Percentiles rank a stretch among this genome's conserved stretches.
Evolutionary conservation across 169 alveolate species (phyloP).

Genomic region (Plasmodium relictum): DNA sequence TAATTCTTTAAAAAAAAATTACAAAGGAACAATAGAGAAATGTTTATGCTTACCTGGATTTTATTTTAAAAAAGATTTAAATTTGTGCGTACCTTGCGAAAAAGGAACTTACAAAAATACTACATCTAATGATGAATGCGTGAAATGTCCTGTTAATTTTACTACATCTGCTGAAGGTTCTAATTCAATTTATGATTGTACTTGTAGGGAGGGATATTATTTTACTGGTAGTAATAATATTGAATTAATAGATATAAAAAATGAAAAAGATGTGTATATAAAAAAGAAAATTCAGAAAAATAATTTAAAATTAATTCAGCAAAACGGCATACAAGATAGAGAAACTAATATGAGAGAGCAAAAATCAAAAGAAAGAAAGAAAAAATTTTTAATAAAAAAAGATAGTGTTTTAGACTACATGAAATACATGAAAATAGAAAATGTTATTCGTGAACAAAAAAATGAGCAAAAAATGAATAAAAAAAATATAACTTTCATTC

Average conservation of each 20-base stretch:
- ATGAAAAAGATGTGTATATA: neutral
- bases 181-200: constrained; percentile 82
- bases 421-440: too few relatives aligned
- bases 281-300: neutral
- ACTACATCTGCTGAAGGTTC: constrained; percentile 80
- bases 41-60: constrained; percentile 86
- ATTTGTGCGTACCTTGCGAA: constrained; percentile 79
- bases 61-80: constrained; percentile 54
- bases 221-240: constrained; percentile 24
- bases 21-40: constrained; percentile 75
- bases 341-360: neutral
- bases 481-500: too few relatives aligned
- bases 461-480: too few relatives aligned
- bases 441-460: too few relatives aligned
- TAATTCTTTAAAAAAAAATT: constrained; percentile 80
- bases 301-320: neutral
- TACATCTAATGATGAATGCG: constrained; percentile 79
- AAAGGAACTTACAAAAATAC: constrained; percentile 84
- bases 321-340: neutral
- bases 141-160: constrained; percentile 82
- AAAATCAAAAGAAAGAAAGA: neutral
- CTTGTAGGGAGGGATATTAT: constrained; percentile 86
- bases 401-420: too few relatives aligned
- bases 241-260: constrained; percentile 12
- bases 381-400: neutral